phyloP scores from a whole-genome alignment of 768 basidiomycete genomes.

The Crepidotus variabilis region DNA sequence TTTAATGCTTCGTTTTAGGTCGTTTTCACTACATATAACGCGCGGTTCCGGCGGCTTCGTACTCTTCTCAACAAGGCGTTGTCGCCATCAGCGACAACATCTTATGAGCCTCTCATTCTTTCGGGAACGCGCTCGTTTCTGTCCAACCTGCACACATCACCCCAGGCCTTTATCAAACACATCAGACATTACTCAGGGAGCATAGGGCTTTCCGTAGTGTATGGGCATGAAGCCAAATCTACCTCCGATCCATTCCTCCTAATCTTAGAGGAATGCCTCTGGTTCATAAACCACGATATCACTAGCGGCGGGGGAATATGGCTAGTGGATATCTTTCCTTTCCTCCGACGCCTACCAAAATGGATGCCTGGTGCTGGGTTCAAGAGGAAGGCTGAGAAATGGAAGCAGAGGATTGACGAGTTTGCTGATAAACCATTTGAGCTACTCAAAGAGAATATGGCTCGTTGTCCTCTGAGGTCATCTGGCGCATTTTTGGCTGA shows the following conservation, averaged over 20 bases:
- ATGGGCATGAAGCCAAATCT: slow-evolving; percentile 41
- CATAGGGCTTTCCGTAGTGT: slow-evolving; percentile 54
- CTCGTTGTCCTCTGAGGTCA: slow-evolving; percentile 22
- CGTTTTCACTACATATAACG: slow-evolving; percentile 65
- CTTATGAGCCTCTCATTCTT: slow-evolving; percentile 56
- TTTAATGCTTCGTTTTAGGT: slow-evolving; percentile 28
- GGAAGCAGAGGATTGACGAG: slow-evolving; percentile 29
- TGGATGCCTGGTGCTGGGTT: slow-evolving; percentile 55
- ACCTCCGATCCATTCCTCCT: slow-evolving; percentile 31
- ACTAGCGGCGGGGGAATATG: slow-evolving; percentile 39
- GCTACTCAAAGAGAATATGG: slow-evolving; percentile 54
- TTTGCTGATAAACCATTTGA: slow-evolving; percentile 30
- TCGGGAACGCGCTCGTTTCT: slow-evolving; percentile 53
- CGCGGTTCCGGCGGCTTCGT: slow-evolving; percentile 60
- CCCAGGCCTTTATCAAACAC: slow-evolving; percentile 50
- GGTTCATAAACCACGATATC: slow-evolving; percentile 36
- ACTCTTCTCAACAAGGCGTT: slow-evolving; percentile 65
- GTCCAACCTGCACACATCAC: slow-evolving; percentile 53
- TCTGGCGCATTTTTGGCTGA: slow-evolving; percentile 8
- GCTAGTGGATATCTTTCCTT: slow-evolving; percentile 17
- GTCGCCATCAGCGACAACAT: slow-evolving; percentile 44
- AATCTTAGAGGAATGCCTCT: slow-evolving; percentile 39
- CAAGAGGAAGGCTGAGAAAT: slow-evolving; percentile 37
- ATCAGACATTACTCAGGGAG: slow-evolving; percentile 54
- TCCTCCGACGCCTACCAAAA: slow-evolving; percentile 16